Evolutionary conservation across 805 yeast genomes (phyloP).

Genomic region (Sugiyamaella boreocaroliniensis): DNA sequence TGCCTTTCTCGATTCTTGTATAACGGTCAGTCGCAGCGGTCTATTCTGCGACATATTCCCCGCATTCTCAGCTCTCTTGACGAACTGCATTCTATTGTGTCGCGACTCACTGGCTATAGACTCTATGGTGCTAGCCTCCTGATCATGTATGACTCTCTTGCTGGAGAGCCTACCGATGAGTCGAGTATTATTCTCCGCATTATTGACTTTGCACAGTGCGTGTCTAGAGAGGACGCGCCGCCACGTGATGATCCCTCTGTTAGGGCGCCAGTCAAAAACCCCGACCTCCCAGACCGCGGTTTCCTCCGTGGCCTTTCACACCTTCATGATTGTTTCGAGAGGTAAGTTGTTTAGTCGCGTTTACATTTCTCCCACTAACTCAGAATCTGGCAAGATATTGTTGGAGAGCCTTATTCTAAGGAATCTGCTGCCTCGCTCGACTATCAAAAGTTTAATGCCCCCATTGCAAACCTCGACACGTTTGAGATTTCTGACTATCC

Average conservation of each 20-base stretch:
- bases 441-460: slow-evolving; percentile 3
- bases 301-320: slow-evolving; percentile 75
- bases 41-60: slow-evolving; percentile 64
- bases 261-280: slow-evolving; percentile 67
- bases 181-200: slow-evolving; percentile 47
- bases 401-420: slow-evolving; percentile 3
- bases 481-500: slow-evolving; percentile 15
- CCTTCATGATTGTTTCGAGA: slow-evolving; percentile 56
- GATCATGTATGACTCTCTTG: slow-evolving; percentile 76
- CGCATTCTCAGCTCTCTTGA: slow-evolving; percentile 52
- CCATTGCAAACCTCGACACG: slow-evolving; percentile 12
- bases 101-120: slow-evolving; percentile 62
- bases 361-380: neutral
- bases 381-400: slow-evolving; percentile 10
- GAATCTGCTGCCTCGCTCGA: neutral
- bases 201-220: slow-evolving; percentile 94
- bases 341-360: neutral
- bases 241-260: slow-evolving; percentile 32
- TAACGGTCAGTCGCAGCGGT: slow-evolving; percentile 55
- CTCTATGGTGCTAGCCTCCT: slow-evolving; percentile 86
- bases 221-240: slow-evolving; percentile 54
- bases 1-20: slow-evolving; percentile 71
- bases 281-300: slow-evolving; percentile 65
- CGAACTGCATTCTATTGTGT: slow-evolving; percentile 51
- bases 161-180: slow-evolving; percentile 7